Evolutionary conservation across 202 grass and related monocot species (phyloP), one percentile per base, ranked within the genome.

Genomic region (Miscanthus sacchariflorus): DNA sequence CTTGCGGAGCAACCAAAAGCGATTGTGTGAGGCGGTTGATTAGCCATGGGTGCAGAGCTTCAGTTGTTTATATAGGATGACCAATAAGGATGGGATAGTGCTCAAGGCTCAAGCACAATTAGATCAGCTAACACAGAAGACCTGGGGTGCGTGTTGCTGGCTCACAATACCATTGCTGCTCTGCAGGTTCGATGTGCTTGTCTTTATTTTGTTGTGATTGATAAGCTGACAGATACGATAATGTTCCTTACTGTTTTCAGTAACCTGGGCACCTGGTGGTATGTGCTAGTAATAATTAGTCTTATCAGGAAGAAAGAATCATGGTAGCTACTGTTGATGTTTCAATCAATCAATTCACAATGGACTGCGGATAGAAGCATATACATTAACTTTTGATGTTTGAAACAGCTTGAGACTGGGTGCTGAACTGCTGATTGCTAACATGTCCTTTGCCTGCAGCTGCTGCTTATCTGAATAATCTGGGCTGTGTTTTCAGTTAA

Each of bases 51-150:
- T 4, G n/a, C 17, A 36, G 30, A 12, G 17, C 18, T 68, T 44
- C 14, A 56, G 54, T 54, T 24, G 56, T 35, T 35, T 87, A 24
- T 74, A 48, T 79, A 13, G 36, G 5, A 44, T 0, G 9, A 13
- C 24, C 23, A 18, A 76, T 76, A 74, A 78, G 72, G 79, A 68
- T 68, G 67, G 19, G 5, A 42, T 76, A 25, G 42, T 49, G 35
- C n/a, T 12, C 23, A 35, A 33, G 23, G 44, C 15, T 11, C 23
- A 43, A 44, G 12, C 14, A 3, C 64, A 33, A 28, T 15, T 52
- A 59, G 39, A 58, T 68, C 14, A 7, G 23, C 17, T 7, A 4
- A 42, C 17, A 21, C 21, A 66, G 36, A 49, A 12, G 9, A 17
- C 25, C 24, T 14, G 2, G 9, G 61, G 2, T 11, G 42, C 11